A percentile compares a stretch with the other conserved stretches of the same genome.
These are phyloP conservation scores for Solanum virginianum DNA, from an alignment of 257 asterid genomes.

Conservation along the genomic window DNA sequence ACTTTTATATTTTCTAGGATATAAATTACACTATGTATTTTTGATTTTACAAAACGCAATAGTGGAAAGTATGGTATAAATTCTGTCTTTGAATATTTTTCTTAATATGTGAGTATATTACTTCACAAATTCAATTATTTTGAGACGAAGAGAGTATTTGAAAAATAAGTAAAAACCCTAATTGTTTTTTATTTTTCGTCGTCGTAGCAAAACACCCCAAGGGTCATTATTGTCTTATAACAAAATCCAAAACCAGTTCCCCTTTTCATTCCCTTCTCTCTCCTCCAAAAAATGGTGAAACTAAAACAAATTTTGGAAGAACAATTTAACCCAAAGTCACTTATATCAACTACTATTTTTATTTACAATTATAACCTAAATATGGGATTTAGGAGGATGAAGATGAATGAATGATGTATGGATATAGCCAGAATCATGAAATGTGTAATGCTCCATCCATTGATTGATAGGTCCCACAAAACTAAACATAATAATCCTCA, in stretches of 20 bases:
- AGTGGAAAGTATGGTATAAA: too few species aligned
- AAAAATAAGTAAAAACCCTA: too few species aligned
- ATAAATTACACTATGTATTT: too few species aligned
- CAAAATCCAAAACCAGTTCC: neutral
- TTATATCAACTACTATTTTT: too few species aligned
- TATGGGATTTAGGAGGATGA: neutral
- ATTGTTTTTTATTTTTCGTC: too few species aligned
- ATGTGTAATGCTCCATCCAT: neutral
- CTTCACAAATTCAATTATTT: too few species aligned
- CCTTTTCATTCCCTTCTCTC: neutral
- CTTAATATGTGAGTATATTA: too few species aligned
- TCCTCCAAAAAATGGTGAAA: neutral
- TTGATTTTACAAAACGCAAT: too few species aligned
- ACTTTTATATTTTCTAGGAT: too few species aligned
- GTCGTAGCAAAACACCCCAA: neutral
- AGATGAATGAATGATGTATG: neutral
- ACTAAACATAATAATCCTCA: neutral
- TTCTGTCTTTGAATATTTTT: too few species aligned
- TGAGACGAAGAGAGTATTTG: too few species aligned
- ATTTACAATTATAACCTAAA: too few species aligned
- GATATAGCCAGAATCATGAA: neutral
- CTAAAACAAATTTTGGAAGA: neutral
- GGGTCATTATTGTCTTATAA: neutral
- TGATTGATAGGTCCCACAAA: neutral
- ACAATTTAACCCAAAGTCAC: neutral